Evolutionary conservation across 2,329 filamentous ascomycete genomes (phyloP).

Genomic region (Dactylellina sp.): DNA sequence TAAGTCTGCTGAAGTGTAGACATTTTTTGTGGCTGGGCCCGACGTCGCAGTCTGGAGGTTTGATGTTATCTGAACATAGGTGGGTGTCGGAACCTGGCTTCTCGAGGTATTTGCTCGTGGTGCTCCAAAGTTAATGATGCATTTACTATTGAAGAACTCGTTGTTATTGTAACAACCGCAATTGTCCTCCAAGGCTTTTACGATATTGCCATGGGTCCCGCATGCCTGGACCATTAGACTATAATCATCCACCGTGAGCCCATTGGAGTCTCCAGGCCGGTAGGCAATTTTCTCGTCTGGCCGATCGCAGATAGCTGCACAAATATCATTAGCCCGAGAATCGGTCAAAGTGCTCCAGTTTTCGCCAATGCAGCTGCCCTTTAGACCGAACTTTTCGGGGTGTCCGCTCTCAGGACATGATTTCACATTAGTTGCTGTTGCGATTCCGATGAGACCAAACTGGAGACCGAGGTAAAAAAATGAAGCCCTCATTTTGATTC

Average conservation of each 20-base stretch:
- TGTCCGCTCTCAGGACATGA: background rate
- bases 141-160: background rate
- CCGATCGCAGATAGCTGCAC: background rate
- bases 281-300: background rate
- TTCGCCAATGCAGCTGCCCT: background rate
- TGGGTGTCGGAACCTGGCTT: background rate
- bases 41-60: background rate
- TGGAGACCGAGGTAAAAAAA: background rate
- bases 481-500: slow-evolving; percentile 16
- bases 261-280: slow-evolving; percentile 8
- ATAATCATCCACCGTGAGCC: background rate
- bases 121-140: slow-evolving; percentile 1
- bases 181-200: slow-evolving; percentile 5
- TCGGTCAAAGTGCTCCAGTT: background rate
- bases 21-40: too few relatives aligned
- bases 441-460: background rate
- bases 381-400: background rate
- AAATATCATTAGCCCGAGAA: background rate
- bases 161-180: slow-evolving; percentile 18
- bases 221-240: background rate
- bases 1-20: too few relatives aligned
- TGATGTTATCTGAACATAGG: background rate
- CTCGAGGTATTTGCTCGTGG: background rate
- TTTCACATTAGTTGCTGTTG: slow-evolving; percentile 20
- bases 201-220: background rate